A percentile compares a stretch with the other conserved stretches of the same genome.
Conservation (phyloP, 495 filamentous ascomycete genomes). For the Neurospora sublineolata region DNA sequence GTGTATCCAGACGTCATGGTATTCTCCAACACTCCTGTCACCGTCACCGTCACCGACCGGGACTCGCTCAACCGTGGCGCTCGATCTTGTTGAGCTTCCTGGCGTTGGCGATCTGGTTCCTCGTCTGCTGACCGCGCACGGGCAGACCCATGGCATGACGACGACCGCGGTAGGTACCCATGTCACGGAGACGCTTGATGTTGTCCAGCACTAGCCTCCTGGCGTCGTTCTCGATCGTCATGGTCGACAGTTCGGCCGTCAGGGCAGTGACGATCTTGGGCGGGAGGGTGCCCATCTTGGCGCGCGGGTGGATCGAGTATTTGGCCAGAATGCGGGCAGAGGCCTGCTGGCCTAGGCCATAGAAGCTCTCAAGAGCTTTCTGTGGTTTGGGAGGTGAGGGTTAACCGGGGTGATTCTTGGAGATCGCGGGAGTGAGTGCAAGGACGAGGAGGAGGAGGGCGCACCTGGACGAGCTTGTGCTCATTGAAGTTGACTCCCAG, state of each 20-base stretch:
- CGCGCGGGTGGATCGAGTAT: constrained; percentile 71
- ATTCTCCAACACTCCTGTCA: neutral
- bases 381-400: constrained; percentile 23
- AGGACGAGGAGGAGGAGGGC: constrained; percentile 16
- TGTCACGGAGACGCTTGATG: constrained; percentile 77
- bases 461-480: constrained; percentile 65
- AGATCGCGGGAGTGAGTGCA: neutral
- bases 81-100: constrained; percentile 71
- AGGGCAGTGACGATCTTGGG: constrained; percentile 65
- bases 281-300: constrained; percentile 58
- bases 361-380: constrained; percentile 82
- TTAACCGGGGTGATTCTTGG: neutral
- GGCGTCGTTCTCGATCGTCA: constrained; percentile 92
- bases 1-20: neutral
- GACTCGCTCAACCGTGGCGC: constrained; percentile 38
- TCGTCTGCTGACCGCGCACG: constrained; percentile 77
- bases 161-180: constrained; percentile 80
- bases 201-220: constrained; percentile 65
- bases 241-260: constrained; percentile 70
- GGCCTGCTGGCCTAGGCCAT: constrained; percentile 66
- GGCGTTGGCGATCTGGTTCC: constrained; percentile 69
- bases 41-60: neutral
- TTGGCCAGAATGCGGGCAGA: constrained; percentile 71
- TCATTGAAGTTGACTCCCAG: constrained; percentile 79
- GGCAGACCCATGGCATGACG: constrained; percentile 84